Conservation (phyloP, 2,329 filamentous ascomycete species). For the Fusarium stilboides region DNA sequence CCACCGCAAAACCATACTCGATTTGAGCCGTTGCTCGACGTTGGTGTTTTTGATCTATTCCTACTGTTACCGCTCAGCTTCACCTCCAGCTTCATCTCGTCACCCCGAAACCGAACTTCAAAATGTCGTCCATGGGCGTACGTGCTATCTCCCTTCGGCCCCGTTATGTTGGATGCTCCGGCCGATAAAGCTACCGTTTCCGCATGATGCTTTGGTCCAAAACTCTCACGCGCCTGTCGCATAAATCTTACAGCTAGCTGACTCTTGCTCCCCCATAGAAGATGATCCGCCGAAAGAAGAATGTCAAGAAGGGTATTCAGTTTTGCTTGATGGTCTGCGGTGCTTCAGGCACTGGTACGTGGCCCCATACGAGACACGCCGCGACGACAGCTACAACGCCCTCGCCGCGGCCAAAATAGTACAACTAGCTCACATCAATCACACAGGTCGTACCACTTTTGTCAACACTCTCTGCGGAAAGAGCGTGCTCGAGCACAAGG, state of each 20-base stretch:
- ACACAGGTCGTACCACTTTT: slow-evolving; percentile 92
- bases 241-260: slow-evolving; percentile 46
- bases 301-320: slow-evolving; percentile 99
- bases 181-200: slow-evolving; percentile 47
- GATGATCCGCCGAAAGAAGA: slow-evolving; percentile 99
- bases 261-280: slow-evolving; percentile 68
- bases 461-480: slow-evolving; percentile 99
- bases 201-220: slow-evolving; percentile 27
- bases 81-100: slow-evolving; percentile 34
- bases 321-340: slow-evolving; percentile 99
- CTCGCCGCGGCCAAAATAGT: slow-evolving; percentile 27
- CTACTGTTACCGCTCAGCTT: slow-evolving; percentile 37
- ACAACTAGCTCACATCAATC: slow-evolving; percentile 41
- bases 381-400: slow-evolving; percentile 24
- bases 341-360: slow-evolving; percentile 95
- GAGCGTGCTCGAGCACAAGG: slow-evolving; percentile 90
- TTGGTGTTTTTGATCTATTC: slow-evolving; percentile 41
- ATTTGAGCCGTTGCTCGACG: slow-evolving; percentile 45
- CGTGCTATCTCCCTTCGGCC: slow-evolving; percentile 42
- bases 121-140: slow-evolving; percentile 56
- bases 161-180: slow-evolving; percentile 35
- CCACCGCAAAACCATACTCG: slow-evolving; percentile 48
- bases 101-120: slow-evolving; percentile 38
- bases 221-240: slow-evolving; percentile 36
- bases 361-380: slow-evolving; percentile 34